phyloP scores from a whole-genome alignment of 1,284 basidiomycete species.

The Cystobasidium pallidum region DNA sequence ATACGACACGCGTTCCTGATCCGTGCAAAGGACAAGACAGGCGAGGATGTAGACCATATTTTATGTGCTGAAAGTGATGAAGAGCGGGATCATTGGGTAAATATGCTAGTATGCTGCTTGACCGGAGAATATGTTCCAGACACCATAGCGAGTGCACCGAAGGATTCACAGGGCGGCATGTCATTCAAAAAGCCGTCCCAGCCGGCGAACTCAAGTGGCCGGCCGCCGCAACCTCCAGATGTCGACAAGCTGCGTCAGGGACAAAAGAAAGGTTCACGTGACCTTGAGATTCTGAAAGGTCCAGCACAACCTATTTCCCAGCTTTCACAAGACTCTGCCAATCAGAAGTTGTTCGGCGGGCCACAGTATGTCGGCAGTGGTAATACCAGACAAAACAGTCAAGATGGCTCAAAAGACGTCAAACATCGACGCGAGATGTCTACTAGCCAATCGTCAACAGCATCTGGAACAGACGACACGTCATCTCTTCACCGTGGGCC shows the following conservation, averaged over 20 bases:
- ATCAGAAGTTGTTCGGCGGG: slow-evolving; percentile 26
- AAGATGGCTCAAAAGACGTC: slow-evolving; percentile 1
- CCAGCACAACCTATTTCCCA: slow-evolving; percentile 67
- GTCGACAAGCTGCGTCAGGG: slow-evolving; percentile 45
- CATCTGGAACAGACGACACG: slow-evolving; percentile 32
- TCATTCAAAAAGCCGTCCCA: slow-evolving; percentile 51
- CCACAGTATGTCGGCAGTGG: slow-evolving; percentile 17
- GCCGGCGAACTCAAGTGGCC: slow-evolving; percentile 55
- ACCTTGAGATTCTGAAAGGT: slow-evolving; percentile 64
- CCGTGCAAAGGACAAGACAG: slow-evolving; percentile 67
- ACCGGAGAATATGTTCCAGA: slow-evolving; percentile 51
- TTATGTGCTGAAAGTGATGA: slow-evolving; percentile 92
- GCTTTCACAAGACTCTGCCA: slow-evolving; percentile 53
- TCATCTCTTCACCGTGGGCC: slow-evolving; percentile 11
- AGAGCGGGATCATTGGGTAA: slow-evolving; percentile 92
- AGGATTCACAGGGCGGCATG: slow-evolving; percentile 1
- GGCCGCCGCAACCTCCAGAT: slow-evolving; percentile 24
- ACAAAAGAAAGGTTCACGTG: slow-evolving; percentile 62
- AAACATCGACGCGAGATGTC: slow-evolving; percentile 45
- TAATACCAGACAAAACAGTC: not conserved
- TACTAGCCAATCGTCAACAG: slow-evolving; percentile 43
- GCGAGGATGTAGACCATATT: slow-evolving; percentile 79
- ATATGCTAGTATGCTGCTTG: slow-evolving; percentile 79
- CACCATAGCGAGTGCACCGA: slow-evolving; percentile 7
- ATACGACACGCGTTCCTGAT: slow-evolving; percentile 97